These are phyloP conservation scores for Penicillium digitatum DNA, from an alignment of 2,329 filamentous ascomycete species.

Conservation along the genomic window DNA sequence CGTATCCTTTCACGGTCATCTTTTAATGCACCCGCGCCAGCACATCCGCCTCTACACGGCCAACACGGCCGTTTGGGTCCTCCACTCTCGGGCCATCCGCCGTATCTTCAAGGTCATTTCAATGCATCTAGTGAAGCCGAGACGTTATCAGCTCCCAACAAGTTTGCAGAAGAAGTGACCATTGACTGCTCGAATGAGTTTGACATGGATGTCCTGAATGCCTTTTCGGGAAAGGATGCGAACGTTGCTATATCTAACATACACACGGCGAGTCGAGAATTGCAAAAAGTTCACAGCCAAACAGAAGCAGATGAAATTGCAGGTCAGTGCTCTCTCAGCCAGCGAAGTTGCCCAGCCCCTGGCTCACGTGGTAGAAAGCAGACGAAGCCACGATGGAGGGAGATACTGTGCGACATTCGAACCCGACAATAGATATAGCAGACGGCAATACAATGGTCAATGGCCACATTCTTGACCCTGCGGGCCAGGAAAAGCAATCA, in stretches of 20 bases:
- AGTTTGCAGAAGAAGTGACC: conserved; percentile 3
- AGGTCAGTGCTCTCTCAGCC: neutral
- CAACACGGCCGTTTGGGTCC: neutral
- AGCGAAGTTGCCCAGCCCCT: neutral
- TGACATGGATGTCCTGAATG: conserved; percentile 1
- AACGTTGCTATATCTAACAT: conserved; percentile 5
- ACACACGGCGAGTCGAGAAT: neutral
- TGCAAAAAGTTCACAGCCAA: conserved; percentile 1
- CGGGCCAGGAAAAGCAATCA: neutral
- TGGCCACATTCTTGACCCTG: neutral
- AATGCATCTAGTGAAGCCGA: neutral
- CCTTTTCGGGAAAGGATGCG: neutral
- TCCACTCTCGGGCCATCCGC: conserved; percentile 1
- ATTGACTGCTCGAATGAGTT: neutral
- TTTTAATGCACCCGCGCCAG: neutral
- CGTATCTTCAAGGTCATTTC: neutral
- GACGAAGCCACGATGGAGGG: neutral
- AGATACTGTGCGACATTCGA: neutral
- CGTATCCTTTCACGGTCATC: neutral
- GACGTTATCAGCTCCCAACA: neutral
- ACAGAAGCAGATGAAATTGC: neutral
- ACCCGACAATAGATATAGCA: neutral
- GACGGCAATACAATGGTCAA: neutral
- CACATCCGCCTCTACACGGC: neutral
- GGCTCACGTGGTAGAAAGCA: neutral